Evolutionary conservation across 345 rosid species (phyloP).

Genomic region (Ceriops zippeliana): DNA sequence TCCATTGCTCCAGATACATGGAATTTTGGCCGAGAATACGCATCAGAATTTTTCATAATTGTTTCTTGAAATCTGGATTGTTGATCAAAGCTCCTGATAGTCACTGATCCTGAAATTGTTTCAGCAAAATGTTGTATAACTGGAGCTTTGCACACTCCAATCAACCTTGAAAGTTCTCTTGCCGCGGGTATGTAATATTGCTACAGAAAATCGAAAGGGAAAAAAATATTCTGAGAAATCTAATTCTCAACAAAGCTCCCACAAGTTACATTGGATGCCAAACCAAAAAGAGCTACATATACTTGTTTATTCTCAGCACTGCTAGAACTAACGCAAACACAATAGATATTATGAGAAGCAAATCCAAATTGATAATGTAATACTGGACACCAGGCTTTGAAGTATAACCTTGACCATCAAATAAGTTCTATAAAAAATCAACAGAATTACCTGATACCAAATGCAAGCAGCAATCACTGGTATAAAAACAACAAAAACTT

Average conservation of each 20-base stretch:
- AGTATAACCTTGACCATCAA: neutral
- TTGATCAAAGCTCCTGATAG: slow-evolving; percentile 70
- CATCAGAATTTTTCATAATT: slow-evolving; percentile 52
- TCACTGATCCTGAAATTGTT: slow-evolving; percentile 63
- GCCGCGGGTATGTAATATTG: slow-evolving; percentile 68
- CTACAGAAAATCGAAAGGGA: slow-evolving; percentile 27
- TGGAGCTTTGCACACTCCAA: slow-evolving; percentile 71
- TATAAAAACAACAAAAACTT: slow-evolving; percentile 63
- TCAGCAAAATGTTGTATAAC: slow-evolving; percentile 72
- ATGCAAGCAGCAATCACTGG: slow-evolving; percentile 58
- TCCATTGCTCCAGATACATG: slow-evolving; percentile 53
- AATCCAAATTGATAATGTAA: neutral
- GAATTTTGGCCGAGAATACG: slow-evolving; percentile 51
- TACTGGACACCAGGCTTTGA: neutral
- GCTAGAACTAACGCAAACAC: no score
- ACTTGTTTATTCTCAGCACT: no score
- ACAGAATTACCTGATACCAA: slow-evolving; percentile 69
- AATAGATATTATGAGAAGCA: no score
- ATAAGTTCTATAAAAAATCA: neutral
- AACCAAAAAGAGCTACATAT: no score
- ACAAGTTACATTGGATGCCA: no score
- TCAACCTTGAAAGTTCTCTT: slow-evolving; percentile 63
- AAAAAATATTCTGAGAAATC: slow-evolving; percentile 5
- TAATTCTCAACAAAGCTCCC: no score
- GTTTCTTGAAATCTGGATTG: slow-evolving; percentile 51